Conservation (phyloP, 2,329 filamentous ascomycete genomes). For the Ampelomyces quisqualis region DNA sequence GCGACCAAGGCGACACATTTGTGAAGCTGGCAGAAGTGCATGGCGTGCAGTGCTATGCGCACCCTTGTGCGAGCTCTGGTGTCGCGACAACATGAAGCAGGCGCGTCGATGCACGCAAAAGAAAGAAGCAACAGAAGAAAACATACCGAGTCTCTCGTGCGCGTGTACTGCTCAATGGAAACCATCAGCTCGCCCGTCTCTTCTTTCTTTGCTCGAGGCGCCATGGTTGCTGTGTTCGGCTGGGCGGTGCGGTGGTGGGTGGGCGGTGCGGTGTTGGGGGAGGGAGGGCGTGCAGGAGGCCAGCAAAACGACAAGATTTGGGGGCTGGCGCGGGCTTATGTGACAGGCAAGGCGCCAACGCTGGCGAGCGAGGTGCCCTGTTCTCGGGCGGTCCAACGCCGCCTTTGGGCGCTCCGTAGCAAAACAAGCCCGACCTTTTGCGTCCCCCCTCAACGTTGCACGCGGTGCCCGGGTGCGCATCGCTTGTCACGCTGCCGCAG, state of each 20-base stretch:
- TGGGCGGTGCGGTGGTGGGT: not conserved
- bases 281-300: constrained; percentile 1
- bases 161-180: constrained; percentile 73
- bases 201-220: constrained; percentile 33
- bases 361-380: constrained; percentile 1
- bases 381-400: constrained; percentile 1
- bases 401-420: not conserved
- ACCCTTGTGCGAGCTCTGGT: constrained; percentile 6
- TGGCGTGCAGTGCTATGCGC: constrained; percentile 7
- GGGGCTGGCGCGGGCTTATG: constrained; percentile 8
- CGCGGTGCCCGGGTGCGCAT: no score
- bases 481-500: no score
- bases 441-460: not conserved
- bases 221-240: constrained; percentile 23
- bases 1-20: constrained; percentile 19
- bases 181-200: constrained; percentile 46
- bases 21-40: constrained; percentile 1
- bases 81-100: constrained; percentile 13
- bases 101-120: constrained; percentile 19
- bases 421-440: not conserved
- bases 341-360: constrained; percentile 3
- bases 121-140: constrained; percentile 2
- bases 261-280: constrained; percentile 7
- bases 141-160: constrained; percentile 80
- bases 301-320: constrained; percentile 3